Evolutionary conservation across 495 filamentous ascomycete species (phyloP).

Genomic region (Trichoderma virens): DNA sequence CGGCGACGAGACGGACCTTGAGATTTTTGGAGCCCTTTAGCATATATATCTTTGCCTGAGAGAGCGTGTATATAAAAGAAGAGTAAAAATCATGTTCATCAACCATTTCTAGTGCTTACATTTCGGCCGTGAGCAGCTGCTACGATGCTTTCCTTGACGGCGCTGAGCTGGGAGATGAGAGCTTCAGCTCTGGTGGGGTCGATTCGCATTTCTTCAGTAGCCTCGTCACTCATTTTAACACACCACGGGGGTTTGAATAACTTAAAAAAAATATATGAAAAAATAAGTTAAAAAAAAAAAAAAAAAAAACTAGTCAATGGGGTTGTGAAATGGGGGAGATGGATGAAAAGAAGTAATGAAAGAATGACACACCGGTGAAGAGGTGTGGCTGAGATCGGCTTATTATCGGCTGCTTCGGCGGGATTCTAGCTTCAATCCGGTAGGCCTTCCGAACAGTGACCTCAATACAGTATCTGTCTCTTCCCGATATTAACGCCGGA

Average conservation of each 20-base stretch:
- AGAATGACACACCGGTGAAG: too few species aligned
- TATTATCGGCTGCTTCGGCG: conserved; percentile 16
- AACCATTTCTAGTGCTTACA: conserved; percentile 24
- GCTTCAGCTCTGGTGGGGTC: conserved; percentile 42
- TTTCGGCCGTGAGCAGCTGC: conserved; percentile 38
- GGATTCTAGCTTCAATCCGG: background rate
- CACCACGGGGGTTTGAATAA: background rate
- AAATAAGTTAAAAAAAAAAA: background rate
- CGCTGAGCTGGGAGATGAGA: conserved; percentile 38
- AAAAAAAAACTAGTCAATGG: background rate
- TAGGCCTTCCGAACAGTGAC: background rate
- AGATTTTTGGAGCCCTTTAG: conserved; percentile 5
- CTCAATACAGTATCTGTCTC: too few species aligned
- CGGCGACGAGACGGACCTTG: conserved; percentile 78
- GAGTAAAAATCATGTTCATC: background rate
- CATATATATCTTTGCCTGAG: too few species aligned
- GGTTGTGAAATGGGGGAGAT: background rate
- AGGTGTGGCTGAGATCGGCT: conserved; percentile 11
- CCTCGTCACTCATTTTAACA: conserved; percentile 24
- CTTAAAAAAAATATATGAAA: background rate
- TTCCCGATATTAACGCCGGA: background rate
- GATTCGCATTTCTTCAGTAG: conserved; percentile 39
- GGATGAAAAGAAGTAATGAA: too few species aligned
- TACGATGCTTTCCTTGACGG: conserved; percentile 37
- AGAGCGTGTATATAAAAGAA: too few species aligned